These are phyloP conservation scores for Solanum virginianum DNA, from an alignment of 257 asterid genomes.

Conservation along the genomic window DNA sequence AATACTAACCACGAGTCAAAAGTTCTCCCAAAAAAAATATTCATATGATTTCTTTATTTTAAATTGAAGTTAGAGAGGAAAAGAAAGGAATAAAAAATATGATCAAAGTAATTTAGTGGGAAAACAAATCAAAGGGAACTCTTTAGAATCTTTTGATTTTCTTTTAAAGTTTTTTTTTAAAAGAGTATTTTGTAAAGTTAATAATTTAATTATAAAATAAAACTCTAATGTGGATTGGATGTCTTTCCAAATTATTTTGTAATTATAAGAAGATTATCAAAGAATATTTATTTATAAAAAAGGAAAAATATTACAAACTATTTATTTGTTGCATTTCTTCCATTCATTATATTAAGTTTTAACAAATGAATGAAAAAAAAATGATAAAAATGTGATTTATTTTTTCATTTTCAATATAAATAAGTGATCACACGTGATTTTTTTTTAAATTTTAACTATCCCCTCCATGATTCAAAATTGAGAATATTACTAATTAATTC, in stretches of 20 bases:
- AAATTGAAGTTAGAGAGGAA: neutral
- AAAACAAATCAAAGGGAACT: neutral
- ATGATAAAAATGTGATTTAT: neutral
- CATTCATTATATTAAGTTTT: neutral
- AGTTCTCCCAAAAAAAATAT: neutral
- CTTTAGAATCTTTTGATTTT: neutral
- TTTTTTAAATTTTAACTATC: neutral
- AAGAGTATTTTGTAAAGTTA: neutral
- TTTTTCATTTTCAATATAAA: neutral
- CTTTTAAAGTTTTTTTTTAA: neutral
- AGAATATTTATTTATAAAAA: neutral
- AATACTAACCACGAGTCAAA: fast-evolving
- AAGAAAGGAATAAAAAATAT: neutral
- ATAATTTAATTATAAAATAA: neutral
- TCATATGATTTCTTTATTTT: neutral
- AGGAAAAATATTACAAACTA: neutral
- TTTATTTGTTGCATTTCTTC: neutral
- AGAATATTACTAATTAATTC: neutral
- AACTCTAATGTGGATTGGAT: neutral
- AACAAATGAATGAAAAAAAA: neutral
- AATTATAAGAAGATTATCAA: neutral
- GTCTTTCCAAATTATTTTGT: neutral
- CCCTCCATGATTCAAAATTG: neutral
- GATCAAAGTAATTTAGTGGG: neutral
- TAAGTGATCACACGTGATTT: too few species aligned